Percentiles rank a stretch among this genome's conserved stretches.
These are phyloP conservation scores for Backusella sp. DNA, from an alignment of 192 early-diverging fungal species.

Conservation along the genomic window DNA sequence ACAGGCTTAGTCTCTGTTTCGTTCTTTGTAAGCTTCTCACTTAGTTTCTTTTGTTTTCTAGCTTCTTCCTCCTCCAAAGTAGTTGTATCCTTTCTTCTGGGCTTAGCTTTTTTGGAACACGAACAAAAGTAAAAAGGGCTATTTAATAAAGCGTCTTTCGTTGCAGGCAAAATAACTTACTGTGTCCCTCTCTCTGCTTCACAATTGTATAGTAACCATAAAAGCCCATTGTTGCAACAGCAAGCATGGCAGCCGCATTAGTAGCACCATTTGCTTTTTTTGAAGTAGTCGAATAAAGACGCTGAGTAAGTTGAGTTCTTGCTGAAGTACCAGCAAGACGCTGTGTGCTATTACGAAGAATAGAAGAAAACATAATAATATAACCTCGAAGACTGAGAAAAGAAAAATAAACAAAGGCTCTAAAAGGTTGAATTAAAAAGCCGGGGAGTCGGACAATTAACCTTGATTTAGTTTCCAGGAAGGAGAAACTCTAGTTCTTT, in stretches of 20 bases:
- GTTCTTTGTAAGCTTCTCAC: background rate
- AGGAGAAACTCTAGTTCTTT: background rate
- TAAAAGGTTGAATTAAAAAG: too few relatives aligned
- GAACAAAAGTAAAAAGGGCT: too few relatives aligned
- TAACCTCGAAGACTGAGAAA: background rate
- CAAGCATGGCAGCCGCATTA: slow-evolving; percentile 35
- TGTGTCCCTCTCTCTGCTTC: slow-evolving; percentile 34
- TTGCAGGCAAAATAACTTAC: slow-evolving; percentile 11
- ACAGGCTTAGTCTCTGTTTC: background rate
- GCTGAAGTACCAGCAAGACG: background rate
- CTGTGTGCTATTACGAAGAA: background rate
- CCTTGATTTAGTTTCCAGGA: background rate
- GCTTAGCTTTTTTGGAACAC: slow-evolving; percentile 15
- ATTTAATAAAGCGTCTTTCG: background rate
- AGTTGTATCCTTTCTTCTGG: slow-evolving; percentile 19
- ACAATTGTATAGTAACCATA: slow-evolving; percentile 39
- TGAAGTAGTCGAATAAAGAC: background rate
- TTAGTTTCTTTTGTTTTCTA: background rate
- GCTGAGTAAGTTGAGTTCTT: slow-evolving; percentile 4
- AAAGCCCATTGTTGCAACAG: slow-evolving; percentile 40
- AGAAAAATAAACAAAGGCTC: background rate
- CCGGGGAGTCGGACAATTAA: background rate
- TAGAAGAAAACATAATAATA: background rate
- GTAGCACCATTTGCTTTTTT: slow-evolving; percentile 14
- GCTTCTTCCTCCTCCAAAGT: slow-evolving; percentile 10